Percentiles rank a stretch among this genome's conserved stretches.
Evolutionary conservation across 2,329 filamentous ascomycete genomes (phyloP).

Genomic region (Grosmannia huntii): DNA sequence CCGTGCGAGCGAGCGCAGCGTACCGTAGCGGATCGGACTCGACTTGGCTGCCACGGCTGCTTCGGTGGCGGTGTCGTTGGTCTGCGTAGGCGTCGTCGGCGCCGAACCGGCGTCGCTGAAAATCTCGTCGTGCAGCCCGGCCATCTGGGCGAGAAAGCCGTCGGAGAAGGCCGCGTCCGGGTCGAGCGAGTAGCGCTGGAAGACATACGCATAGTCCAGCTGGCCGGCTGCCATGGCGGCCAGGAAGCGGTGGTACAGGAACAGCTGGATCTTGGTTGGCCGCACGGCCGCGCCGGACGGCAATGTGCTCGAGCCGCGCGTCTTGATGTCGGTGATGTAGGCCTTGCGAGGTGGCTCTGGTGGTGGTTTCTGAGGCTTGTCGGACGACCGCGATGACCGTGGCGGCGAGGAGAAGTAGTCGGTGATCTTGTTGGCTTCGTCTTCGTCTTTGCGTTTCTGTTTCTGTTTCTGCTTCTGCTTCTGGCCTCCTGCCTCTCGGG

Average conservation of each 20-base stretch:
- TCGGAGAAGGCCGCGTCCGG: conserved; percentile 59
- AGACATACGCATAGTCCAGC: conserved; percentile 56
- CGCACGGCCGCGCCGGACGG: conserved; percentile 55
- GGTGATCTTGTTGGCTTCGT: conserved; percentile 11
- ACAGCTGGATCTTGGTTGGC: conserved; percentile 74
- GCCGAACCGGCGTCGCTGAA: conserved; percentile 34
- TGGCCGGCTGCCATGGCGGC: conserved; percentile 58
- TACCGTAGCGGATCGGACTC: conserved; percentile 29
- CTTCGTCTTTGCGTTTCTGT: conserved; percentile 10
- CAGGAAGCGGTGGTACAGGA: conserved; percentile 81
- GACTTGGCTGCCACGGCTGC: neutral
- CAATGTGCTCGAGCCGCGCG: conserved; percentile 49
- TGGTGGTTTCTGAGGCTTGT: neutral
- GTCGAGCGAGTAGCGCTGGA: conserved; percentile 59
- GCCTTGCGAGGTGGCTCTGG: conserved; percentile 19
- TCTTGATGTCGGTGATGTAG: conserved; percentile 89
- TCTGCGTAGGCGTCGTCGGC: conserved; percentile 12
- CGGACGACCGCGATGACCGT: neutral
- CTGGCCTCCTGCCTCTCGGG: conserved; percentile 12
- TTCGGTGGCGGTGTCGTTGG: conserved; percentile 1
- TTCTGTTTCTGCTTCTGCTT: conserved; percentile 20
- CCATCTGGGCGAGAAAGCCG: conserved; percentile 63
- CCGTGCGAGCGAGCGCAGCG: conserved; percentile 31
- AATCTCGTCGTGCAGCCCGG: conserved; percentile 51
- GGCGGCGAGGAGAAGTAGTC: conserved; percentile 10